Percentiles rank a stretch among this genome's conserved stretches.
phyloP scores from a whole-genome alignment of 345 rosid species.

The Gossypium thurberi region DNA sequence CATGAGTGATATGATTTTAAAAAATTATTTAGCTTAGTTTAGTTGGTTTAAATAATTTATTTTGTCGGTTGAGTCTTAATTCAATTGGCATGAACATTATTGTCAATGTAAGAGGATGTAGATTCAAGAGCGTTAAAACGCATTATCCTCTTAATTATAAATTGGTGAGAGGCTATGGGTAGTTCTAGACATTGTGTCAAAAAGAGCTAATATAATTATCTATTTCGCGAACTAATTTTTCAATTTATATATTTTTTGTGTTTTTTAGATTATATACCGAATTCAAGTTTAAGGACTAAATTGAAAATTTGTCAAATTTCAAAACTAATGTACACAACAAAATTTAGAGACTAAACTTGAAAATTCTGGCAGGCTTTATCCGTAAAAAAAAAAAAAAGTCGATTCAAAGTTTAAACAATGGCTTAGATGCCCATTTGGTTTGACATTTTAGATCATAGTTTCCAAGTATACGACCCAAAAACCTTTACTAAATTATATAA shows the following conservation, averaged over 20 bases:
- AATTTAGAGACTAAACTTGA: neutral
- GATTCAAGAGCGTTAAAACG: too few species aligned
- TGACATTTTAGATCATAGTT: neutral
- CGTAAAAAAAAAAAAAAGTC: too few species aligned
- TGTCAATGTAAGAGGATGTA: fast-evolving
- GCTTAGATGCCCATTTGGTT: neutral
- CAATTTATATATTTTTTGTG: too few species aligned
- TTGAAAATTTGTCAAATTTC: too few species aligned
- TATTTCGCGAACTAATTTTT: too few species aligned
- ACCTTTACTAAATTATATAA: neutral
- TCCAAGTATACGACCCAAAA: neutral
- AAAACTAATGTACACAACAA: neutral
- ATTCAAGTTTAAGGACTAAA: too few species aligned
- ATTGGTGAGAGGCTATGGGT: fast-evolving
- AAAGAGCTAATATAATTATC: fast-evolving
- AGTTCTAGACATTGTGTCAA: fast-evolving
- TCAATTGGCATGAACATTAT: fast-evolving
- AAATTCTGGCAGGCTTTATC: too few species aligned
- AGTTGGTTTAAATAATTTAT: too few species aligned
- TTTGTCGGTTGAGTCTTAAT: fast-evolving
- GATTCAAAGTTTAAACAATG: neutral
- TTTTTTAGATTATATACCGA: too few species aligned
- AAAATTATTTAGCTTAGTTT: too few species aligned
- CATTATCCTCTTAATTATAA: too few species aligned
- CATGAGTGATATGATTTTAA: too few species aligned